These are phyloP conservation scores for Alternaria metachromatica DNA, from an alignment of 2,329 filamentous ascomycete species.

Conservation along the genomic window DNA sequence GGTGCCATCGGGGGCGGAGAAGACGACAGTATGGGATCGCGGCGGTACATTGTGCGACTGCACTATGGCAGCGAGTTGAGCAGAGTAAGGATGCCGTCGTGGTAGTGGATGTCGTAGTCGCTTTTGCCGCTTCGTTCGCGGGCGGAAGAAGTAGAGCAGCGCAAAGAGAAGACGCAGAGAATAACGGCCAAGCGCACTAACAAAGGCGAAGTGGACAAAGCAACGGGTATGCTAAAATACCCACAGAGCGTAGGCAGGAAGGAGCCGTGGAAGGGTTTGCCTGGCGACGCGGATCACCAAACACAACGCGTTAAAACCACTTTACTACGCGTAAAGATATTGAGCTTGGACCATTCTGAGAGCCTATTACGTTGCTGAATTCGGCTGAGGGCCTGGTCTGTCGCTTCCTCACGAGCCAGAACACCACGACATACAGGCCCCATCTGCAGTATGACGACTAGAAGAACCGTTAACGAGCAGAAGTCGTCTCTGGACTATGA, in stretches of 20 bases:
- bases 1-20: constrained; percentile 32
- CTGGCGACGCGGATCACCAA: constrained; percentile 20
- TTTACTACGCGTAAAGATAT: constrained; percentile 13
- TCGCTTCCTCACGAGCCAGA: constrained; percentile 3
- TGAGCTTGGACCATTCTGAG: constrained; percentile 18
- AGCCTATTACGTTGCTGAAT: constrained; percentile 24
- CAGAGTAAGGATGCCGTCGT: background rate
- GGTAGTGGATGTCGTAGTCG: background rate
- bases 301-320: constrained; percentile 18
- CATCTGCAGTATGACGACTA: constrained; percentile 66
- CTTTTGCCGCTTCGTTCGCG: constrained; percentile 5
- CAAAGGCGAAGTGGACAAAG: constrained; percentile 25
- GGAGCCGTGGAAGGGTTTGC: background rate
- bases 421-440: constrained; percentile 1
- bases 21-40: constrained; percentile 44
- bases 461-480: constrained; percentile 69
- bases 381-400: constrained; percentile 1
- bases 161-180: constrained; percentile 6
- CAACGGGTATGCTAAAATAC: constrained; percentile 7
- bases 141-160: background rate
- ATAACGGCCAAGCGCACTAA: constrained; percentile 12
- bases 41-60: constrained; percentile 36
- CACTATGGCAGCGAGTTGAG: background rate
- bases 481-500: constrained; percentile 65
- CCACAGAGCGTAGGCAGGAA: constrained; percentile 2